phyloP scores from a whole-genome alignment of 2,329 filamentous ascomycete genomes.

The Rhinocladiella mackenziei region DNA sequence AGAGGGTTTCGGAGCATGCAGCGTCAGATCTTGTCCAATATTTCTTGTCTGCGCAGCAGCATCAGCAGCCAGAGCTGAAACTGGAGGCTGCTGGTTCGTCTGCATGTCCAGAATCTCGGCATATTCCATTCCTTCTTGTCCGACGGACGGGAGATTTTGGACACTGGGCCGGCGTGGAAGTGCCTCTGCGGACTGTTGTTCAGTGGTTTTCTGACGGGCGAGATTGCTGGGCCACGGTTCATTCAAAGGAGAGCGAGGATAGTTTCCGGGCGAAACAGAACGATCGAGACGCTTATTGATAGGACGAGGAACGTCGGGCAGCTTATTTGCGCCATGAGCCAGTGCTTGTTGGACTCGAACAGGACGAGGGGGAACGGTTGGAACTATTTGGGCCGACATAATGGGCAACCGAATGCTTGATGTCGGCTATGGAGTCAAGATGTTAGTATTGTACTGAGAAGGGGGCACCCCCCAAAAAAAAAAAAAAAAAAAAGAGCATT shows the following conservation, averaged over 20 bases:
- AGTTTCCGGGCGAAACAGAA: constrained; percentile 73
- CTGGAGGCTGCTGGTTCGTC: constrained; percentile 43
- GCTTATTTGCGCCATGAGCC: constrained; percentile 44
- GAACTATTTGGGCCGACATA: constrained; percentile 47
- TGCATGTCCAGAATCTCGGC: constrained; percentile 53
- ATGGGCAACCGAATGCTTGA: constrained; percentile 30
- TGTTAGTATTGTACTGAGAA: too few species aligned
- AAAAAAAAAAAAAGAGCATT: not conserved
- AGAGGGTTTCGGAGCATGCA: constrained; percentile 85
- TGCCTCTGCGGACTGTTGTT: constrained; percentile 34
- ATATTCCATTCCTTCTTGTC: constrained; percentile 88
- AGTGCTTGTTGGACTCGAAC: constrained; percentile 50
- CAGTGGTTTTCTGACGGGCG: constrained; percentile 35
- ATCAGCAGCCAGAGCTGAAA: constrained; percentile 28
- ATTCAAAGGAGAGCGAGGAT: constrained; percentile 81
- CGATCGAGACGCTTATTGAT: constrained; percentile 62
- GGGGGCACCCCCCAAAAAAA: too few species aligned
- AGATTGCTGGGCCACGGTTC: constrained; percentile 50
- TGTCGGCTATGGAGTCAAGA: constrained; percentile 10
- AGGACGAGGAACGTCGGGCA: constrained; percentile 76
- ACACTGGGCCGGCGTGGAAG: constrained; percentile 68
- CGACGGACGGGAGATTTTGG: constrained; percentile 69
- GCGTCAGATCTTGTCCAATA: constrained; percentile 73
- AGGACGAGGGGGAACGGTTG: constrained; percentile 61
- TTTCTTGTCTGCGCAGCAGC: constrained; percentile 71